Evolutionary conservation across 2,329 filamentous ascomycete species (phyloP), one percentile per base, ranked within the genome.

Genomic region (Talaromyces sp.): DNA sequence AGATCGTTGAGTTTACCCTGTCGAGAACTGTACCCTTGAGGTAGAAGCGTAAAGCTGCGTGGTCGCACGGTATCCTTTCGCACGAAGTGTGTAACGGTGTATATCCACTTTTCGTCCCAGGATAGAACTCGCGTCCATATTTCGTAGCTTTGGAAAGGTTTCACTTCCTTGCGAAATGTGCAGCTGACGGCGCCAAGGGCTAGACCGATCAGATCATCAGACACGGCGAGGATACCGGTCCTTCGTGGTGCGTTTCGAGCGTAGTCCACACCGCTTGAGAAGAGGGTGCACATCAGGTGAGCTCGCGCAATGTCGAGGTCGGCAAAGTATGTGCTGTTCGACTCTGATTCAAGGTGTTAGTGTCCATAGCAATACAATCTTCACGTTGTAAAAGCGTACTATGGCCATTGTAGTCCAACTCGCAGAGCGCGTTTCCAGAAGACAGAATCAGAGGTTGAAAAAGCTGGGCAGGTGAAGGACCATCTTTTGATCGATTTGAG

Each of bases 241-340:
- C 61, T 41, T 25, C 60, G 62, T 15, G 52, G 50, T n/a, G 65
- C 66, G 31, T 68, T 67, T 45, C 66, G 63, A 25, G 64, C 67
- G 27, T 68, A 66, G 37, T 67, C 66, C 6, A 68, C 63, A 5
- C 67, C 66, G 3, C 64, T 61, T 1, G 66, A 66, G 19, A 68
- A 68, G 13, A 68, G 67, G 0, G 64, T 64, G 31, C 78, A 79
- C 59, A 84, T 78, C n/a, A 82, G 75, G 50, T 83, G 78, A 2
- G 82, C 82, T 31, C 83, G 81, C 3, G 80, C 78, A 49, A 84
- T 79, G 71, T 86, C 84, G 64, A 85, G 79, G 69, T 86, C 84
- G 67, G 79, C 74, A 71, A 86, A 86, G 73, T 85, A 86, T 7
- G 84, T 86, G 60, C 75, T 79, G 73, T 86, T 86, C 49, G 78